Conservation (phyloP, 192 early-diverging fungal species). For the Powellomyces hirtus region DNA sequence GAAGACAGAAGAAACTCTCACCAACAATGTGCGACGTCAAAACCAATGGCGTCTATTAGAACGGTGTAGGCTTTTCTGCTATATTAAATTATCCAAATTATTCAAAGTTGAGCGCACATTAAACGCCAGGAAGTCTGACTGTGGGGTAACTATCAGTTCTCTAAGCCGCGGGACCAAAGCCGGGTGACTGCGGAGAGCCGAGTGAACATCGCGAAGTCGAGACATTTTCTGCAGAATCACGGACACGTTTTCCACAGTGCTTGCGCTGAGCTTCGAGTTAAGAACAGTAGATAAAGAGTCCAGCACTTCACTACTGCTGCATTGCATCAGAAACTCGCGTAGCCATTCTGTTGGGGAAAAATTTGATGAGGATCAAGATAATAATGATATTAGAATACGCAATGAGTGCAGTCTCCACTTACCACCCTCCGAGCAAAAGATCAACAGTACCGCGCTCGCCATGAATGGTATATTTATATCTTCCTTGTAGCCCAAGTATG, state of each 20-base stretch:
- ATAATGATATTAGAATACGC: neutral
- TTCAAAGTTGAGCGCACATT: neutral
- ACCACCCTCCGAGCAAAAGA: neutral
- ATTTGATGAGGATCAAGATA: neutral
- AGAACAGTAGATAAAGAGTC: neutral
- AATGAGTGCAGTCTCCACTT: neutral
- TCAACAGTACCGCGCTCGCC: conserved; percentile 1
- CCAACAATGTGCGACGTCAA: too few species aligned
- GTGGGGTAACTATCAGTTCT: neutral
- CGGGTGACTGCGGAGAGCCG: neutral
- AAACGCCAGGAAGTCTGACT: conserved; percentile 5
- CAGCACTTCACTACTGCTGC: neutral
- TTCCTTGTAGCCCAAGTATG: neutral
- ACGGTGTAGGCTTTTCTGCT: too few species aligned
- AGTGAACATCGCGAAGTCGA: neutral
- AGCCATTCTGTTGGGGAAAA: neutral
- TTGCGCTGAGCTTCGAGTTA: neutral
- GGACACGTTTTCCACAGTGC: neutral
- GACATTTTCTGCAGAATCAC: conserved; percentile 8
- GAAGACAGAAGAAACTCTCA: too few species aligned
- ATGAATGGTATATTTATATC: neutral
- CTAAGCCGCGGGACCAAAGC: neutral
- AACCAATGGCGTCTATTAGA: too few species aligned
- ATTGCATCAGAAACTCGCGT: neutral
- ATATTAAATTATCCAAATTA: neutral